Evolutionary conservation across 306 rosid species (phyloP).

Genomic region (Fragaria ananassa): DNA sequence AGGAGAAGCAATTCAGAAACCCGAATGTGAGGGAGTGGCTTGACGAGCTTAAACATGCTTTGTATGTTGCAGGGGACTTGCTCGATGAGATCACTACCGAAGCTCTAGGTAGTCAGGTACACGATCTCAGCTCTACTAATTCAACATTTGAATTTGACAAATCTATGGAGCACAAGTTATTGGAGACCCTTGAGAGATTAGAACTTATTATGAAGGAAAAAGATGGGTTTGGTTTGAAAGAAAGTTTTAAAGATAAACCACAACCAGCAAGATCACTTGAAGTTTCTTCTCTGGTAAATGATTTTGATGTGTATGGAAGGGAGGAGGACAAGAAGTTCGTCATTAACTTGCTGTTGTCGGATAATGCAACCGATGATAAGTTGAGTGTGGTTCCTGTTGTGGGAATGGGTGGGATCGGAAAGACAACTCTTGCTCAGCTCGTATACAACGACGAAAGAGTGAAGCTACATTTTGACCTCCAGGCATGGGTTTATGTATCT

Average conservation of each 20-base stretch:
- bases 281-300: slow-evolving; percentile 9
- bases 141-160: not conserved
- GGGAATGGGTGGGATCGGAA: slow-evolving; percentile 1
- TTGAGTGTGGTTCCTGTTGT: slow-evolving; percentile 3
- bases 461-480: slow-evolving; percentile 9
- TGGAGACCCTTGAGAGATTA: not conserved
- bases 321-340: slow-evolving; percentile 5
- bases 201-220: not conserved
- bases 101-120: not conserved
- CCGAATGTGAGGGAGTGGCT: slow-evolving; percentile 29
- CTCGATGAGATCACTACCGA: slow-evolving; percentile 2
- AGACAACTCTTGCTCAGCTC: slow-evolving; percentile 3
- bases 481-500: slow-evolving; percentile 19
- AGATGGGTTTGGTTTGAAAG: not conserved
- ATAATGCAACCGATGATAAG: not conserved
- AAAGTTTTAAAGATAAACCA: not conserved
- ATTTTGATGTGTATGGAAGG: slow-evolving; percentile 18
- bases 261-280: not conserved
- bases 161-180: not conserved
- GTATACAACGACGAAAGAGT: slow-evolving; percentile 9
- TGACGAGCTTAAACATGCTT: not conserved
- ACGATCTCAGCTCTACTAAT: not conserved
- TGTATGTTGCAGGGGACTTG: slow-evolving; percentile 4
- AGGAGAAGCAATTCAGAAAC: not conserved
- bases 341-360: not conserved